Evolutionary conservation across 2,329 filamentous ascomycete species (phyloP), one percentile per base, ranked within the genome.

Genomic region (Colletotrichum camelliae): DNA sequence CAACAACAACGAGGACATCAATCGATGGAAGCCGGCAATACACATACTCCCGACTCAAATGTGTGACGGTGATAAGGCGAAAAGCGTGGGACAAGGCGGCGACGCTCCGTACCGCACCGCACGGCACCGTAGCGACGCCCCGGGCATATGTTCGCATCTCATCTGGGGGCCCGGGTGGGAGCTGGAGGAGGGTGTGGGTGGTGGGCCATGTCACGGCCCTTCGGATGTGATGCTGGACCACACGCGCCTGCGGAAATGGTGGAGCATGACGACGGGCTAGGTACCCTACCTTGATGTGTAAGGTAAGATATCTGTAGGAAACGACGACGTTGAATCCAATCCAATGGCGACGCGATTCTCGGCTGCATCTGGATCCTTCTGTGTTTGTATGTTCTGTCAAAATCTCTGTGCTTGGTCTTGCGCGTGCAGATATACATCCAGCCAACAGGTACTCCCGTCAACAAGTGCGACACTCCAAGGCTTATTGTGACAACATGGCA

Each of bases 171-270:
- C 55, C 55, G 65, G 37, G 70, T 39, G 35, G 35, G 35, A 39
- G 35, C 35, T 39, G 35, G 35, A 39, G 21, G 7, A 15, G 21
- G 52, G 21, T 16, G 27, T 57, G 21, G 24, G 29, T 10, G 60
- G 71, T 74, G 71, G 71, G 35, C 67, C 71, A 48, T 70, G 72
- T 65, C 66, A 74, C 7, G 71, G 57, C 67, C 58, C 57, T 73
- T 31, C 39, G 71, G 66, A 72, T 48, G 27, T 29, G 35, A 39
- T 39, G 35, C 35, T 39, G 35, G 15, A 61, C 64, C 37, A n/a
- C 31, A 37, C 31, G 21, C 60, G 21, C 33, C 33, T 29, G 33
- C 33, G 21, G 33, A 64, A 55, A 24, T 10, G 37, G 33, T 39
- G 60, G 60, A 39, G 35, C 15, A 37, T 16, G 35, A 13, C 13